phyloP scores from a whole-genome alignment of 148 eudicot species.

The Limonium bicolor region DNA sequence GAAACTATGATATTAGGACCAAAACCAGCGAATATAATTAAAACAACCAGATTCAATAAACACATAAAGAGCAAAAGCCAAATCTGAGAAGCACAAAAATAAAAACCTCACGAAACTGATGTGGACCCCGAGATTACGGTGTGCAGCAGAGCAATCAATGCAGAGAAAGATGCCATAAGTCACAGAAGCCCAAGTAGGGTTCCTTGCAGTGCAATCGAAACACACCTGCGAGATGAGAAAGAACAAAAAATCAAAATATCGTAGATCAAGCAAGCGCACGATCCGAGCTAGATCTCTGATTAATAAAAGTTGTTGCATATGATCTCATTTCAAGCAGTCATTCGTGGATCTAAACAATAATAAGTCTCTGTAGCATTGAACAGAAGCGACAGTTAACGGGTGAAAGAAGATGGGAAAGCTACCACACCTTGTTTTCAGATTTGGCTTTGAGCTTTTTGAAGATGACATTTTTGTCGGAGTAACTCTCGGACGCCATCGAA shows the following conservation, averaged over 20 bases:
- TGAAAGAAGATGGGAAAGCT: not conserved
- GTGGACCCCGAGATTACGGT: conserved; percentile 90
- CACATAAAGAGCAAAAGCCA: no score
- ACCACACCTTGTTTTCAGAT: conserved; percentile 71
- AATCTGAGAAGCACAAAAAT: not conserved
- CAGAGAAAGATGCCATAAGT: conserved; percentile 91
- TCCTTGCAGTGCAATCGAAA: conserved; percentile 96
- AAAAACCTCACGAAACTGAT: conserved; percentile 84
- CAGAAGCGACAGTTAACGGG: no score
- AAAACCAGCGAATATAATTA: no score
- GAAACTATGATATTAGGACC: no score
- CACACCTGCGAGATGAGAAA: conserved; percentile 40
- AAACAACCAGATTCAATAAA: no score
- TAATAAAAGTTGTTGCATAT: no score
- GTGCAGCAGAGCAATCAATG: conserved; percentile 87
- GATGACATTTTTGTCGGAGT: conserved; percentile 63
- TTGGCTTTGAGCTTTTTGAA: conserved; percentile 84
- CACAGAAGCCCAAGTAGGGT: conserved; percentile 98
- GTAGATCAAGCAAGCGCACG: conserved; percentile 6
- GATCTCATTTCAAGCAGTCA: no score
- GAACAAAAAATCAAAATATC: not conserved
- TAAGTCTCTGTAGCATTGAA: no score
- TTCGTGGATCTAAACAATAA: no score
- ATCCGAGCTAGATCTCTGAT: conserved; percentile 42
- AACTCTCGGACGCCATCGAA: conserved; percentile 49